These are phyloP conservation scores for Perkinsus chesapeaki DNA, from an alignment of 169 alveolate species.

Conservation along the genomic window DNA sequence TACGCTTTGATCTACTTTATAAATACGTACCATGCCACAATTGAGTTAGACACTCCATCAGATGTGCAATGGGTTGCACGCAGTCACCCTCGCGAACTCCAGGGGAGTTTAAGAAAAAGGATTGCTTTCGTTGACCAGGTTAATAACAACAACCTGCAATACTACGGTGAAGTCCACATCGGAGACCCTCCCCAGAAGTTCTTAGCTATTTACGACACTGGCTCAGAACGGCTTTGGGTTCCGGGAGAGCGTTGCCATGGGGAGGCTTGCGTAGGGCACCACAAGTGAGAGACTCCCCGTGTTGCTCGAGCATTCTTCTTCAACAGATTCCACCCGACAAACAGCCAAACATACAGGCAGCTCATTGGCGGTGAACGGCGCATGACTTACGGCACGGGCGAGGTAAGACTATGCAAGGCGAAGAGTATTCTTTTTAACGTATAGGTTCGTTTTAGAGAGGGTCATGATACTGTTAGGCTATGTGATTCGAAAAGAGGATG, in stretches of 20 bases:
- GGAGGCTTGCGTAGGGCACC: background rate
- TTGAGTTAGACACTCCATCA: no score
- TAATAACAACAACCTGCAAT: background rate
- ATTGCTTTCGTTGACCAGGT: no score
- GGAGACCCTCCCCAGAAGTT: background rate
- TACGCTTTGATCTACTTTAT: no score
- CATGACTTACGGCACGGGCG: background rate
- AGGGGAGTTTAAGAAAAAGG: no score
- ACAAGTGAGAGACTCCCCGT: background rate
- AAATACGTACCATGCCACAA: no score
- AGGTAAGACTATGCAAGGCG: no score
- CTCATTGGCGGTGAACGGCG: background rate
- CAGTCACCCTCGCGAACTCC: no score
- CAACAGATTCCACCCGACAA: background rate
- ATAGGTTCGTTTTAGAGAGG: background rate
- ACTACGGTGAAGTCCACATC: background rate
- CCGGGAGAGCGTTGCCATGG: background rate
- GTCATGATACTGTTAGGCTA: background rate
- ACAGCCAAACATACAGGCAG: background rate
- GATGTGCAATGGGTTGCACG: no score
- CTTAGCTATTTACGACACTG: background rate
- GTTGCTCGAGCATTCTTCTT: no score
- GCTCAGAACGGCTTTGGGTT: background rate
- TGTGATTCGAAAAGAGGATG: background rate
- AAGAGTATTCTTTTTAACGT: no score